These are phyloP conservation scores for Viola odorata DNA, from an alignment of 345 rosid species.

Conservation along the genomic window DNA sequence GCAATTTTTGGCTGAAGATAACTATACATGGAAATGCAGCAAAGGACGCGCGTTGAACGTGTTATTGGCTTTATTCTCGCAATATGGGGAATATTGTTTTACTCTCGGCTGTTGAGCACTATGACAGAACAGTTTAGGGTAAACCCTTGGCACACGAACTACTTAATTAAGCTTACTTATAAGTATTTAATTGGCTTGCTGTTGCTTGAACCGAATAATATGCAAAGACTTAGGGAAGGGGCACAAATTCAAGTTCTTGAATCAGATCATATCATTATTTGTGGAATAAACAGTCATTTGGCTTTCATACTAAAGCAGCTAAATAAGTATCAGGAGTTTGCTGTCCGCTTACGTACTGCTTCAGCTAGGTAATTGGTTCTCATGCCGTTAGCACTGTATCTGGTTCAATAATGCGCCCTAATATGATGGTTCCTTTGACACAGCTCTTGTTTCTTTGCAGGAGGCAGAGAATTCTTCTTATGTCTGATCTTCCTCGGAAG, in stretches of 20 bases:
- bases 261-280: constrained; percentile 82
- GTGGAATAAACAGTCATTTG: constrained; percentile 82
- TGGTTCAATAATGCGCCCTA: constrained; percentile 1
- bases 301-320: constrained; percentile 81
- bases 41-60: constrained; percentile 83
- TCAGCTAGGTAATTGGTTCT: constrained; percentile 61
- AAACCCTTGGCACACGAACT: constrained; percentile 22
- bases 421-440: constrained; percentile 11
- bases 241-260: constrained; percentile 93
- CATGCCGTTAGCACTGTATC: constrained; percentile 4
- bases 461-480: constrained; percentile 89
- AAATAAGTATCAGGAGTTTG: constrained; percentile 76
- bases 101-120: constrained; percentile 89
- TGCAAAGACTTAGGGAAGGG: constrained; percentile 94
- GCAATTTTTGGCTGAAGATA: constrained; percentile 22
- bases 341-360: constrained; percentile 94
- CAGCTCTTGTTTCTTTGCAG: constrained; percentile 32
- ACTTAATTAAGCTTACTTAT: constrained; percentile 10
- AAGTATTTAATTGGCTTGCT: constrained; percentile 12
- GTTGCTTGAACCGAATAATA: constrained; percentile 55
- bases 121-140: constrained; percentile 98
- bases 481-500: constrained; percentile 96
- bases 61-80: constrained; percentile 82
- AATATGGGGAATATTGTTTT: constrained; percentile 90
- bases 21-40: constrained; percentile 53